Conservation (phyloP, 805 yeast genomes). For the Candida morakotiae region DNA sequence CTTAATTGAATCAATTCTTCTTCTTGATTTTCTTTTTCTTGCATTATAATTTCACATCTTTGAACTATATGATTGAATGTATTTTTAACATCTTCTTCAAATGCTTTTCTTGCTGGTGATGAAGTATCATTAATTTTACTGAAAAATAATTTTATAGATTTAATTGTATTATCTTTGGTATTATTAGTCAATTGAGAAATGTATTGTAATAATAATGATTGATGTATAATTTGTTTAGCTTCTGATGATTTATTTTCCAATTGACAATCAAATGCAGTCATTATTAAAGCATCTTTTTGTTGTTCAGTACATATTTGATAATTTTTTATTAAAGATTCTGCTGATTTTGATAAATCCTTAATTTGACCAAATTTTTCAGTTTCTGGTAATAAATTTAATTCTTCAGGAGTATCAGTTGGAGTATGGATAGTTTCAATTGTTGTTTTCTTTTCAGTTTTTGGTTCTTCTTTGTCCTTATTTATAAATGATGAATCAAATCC, state of each 20-base stretch:
- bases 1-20: constrained; percentile 78
- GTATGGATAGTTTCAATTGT: constrained; percentile 23
- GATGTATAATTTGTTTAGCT: constrained; percentile 70
- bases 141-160: constrained; percentile 62
- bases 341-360: constrained; percentile 45
- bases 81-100: constrained; percentile 65
- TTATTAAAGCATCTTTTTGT: constrained; percentile 87
- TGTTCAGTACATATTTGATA: constrained; percentile 70
- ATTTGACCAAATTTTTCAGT: constrained; percentile 65
- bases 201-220: constrained; percentile 77
- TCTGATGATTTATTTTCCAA: constrained; percentile 51
- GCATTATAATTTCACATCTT: constrained; percentile 66
- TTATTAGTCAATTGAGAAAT: constrained; percentile 44
- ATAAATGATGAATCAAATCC: constrained; percentile 86
- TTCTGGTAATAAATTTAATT: constrained; percentile 54
- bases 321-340: constrained; percentile 51
- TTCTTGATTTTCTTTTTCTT: constrained; percentile 34
- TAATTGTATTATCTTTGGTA: constrained; percentile 26
- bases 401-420: constrained; percentile 28
- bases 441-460: constrained; percentile 21
- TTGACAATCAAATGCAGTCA: constrained; percentile 87
- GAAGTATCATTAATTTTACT: constrained; percentile 49
- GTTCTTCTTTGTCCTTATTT: constrained; percentile 45
- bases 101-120: constrained; percentile 66
- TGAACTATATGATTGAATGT: constrained; percentile 72